Evolutionary conservation across 202 grass and related monocot genomes (phyloP).

Genomic region (Zoysia matrella): DNA sequence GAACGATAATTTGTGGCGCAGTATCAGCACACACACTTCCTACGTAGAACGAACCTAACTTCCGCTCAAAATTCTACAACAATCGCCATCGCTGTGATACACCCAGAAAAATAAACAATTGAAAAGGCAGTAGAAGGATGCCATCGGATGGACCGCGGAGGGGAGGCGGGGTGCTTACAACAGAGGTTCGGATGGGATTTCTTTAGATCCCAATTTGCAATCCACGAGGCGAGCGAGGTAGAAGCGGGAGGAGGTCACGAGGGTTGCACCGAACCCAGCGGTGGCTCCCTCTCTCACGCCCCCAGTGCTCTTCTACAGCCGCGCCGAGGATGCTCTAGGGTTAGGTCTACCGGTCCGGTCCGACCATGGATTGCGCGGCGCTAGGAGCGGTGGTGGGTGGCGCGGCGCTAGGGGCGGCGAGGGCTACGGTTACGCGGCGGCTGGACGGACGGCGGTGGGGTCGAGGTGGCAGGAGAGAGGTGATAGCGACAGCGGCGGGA

Average conservation of each 20-base stretch:
- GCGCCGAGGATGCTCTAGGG: conserved; percentile 8
- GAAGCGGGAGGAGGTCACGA: conserved; percentile 45
- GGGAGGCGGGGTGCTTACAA: conserved; percentile 8
- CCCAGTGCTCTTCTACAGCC: conserved; percentile 41
- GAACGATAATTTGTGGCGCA: neutral
- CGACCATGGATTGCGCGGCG: neutral
- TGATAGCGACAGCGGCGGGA: neutral
- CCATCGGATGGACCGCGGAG: neutral
- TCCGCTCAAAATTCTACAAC: neutral
- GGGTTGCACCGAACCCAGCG: conserved; percentile 8
- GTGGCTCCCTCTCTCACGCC: conserved; percentile 47
- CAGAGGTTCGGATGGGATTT: neutral
- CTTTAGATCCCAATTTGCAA: neutral
- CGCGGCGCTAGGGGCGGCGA: conserved; percentile 6
- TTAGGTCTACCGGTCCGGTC: neutral
- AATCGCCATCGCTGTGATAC: neutral
- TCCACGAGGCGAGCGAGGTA: neutral
- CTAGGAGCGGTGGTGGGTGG: neutral
- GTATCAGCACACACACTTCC: neutral
- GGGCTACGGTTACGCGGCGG: neutral
- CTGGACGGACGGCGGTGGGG: neutral
- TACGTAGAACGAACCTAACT: neutral
- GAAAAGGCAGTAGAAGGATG: neutral
- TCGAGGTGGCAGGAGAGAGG: neutral
- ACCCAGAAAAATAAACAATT: too few relatives aligned